Percentiles rank a stretch among this genome's conserved stretches.
Conservation (phyloP, 2,329 filamentous ascomycete genomes). For the Fusarium praegraminearum region DNA sequence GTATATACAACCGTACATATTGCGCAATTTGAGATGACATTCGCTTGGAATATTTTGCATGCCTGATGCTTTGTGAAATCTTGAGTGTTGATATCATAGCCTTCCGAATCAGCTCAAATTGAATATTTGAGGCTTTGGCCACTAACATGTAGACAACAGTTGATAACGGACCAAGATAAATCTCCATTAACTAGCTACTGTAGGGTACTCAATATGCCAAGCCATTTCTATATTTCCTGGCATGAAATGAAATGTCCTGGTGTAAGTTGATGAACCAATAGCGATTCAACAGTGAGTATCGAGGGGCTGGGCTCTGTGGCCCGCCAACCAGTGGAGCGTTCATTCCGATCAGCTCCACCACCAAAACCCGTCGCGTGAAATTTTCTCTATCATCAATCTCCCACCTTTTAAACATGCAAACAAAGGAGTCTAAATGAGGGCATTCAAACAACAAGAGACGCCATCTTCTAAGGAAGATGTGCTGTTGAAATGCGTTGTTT, state of each 20-base stretch:
- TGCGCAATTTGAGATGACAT: background rate
- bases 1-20: constrained; percentile 30
- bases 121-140: background rate
- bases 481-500: background rate
- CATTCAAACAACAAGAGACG: background rate
- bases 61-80: background rate
- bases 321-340: constrained; percentile 28
- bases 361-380: constrained; percentile 28
- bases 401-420: background rate
- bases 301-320: constrained; percentile 20
- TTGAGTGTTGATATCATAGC: background rate
- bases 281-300: background rate
- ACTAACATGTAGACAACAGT: constrained; percentile 30
- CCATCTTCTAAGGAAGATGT: background rate
- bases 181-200: constrained; percentile 20
- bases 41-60: background rate
- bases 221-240: background rate
- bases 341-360: constrained; percentile 7
- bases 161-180: constrained; percentile 13
- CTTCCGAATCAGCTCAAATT: background rate
- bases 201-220: background rate
- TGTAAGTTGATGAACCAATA: constrained; percentile 27
- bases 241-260: background rate
- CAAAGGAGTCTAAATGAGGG: background rate
- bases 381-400: constrained; percentile 15